These are phyloP conservation scores for Ajuga chamaepitys DNA, from an alignment of 257 asterid species.

Conservation along the genomic window DNA sequence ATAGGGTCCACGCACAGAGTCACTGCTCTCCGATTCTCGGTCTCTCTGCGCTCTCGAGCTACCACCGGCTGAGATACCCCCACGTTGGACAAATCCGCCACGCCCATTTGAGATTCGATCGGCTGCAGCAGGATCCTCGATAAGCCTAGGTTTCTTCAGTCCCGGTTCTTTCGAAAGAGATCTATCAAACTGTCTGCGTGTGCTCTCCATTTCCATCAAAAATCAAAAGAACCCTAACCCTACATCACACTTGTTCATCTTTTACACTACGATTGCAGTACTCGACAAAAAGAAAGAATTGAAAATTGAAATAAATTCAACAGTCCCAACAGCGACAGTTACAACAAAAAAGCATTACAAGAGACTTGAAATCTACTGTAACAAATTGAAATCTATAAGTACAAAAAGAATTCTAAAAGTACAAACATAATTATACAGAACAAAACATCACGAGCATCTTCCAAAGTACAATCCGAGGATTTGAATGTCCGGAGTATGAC, in stretches of 20 bases:
- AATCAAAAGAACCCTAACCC: slow-evolving; percentile 30
- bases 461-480: background rate
- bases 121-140: slow-evolving; percentile 39
- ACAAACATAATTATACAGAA: background rate
- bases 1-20: slow-evolving; percentile 52
- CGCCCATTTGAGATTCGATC: slow-evolving; percentile 68
- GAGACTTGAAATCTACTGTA: background rate
- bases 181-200: slow-evolving; percentile 80
- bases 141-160: slow-evolving; percentile 71
- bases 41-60: slow-evolving; percentile 37
- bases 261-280: slow-evolving; percentile 19
- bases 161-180: slow-evolving; percentile 68
- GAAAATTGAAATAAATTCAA: background rate
- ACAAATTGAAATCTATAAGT: slow-evolving; percentile 14
- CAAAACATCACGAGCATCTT: background rate
- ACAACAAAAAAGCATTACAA: slow-evolving; percentile 8
- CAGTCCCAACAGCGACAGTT: background rate
- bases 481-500: background rate
- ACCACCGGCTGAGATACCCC: slow-evolving; percentile 30
- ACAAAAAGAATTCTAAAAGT: slow-evolving; percentile 2
- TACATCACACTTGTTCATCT: slow-evolving; percentile 14
- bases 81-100: slow-evolving; percentile 41
- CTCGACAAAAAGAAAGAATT: background rate
- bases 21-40: slow-evolving; percentile 46
- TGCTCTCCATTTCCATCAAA: slow-evolving; percentile 65